Base-by-base conservation (phyloP, 768 basidiomycete genomes). In the Porphyrellus cyaneotinctus region DNA sequence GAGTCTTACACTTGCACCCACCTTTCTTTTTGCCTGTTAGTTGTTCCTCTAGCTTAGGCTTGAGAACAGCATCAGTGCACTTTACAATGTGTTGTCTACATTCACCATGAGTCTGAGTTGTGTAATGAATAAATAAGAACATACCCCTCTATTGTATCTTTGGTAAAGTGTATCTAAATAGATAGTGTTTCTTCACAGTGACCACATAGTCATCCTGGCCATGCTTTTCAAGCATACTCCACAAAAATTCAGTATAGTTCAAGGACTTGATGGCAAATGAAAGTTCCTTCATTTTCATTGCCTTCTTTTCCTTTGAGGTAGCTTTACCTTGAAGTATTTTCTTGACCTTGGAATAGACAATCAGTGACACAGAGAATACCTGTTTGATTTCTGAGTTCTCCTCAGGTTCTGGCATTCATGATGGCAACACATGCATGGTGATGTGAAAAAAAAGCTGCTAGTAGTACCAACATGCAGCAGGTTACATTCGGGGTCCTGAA, bases 321-420 rank as follows among this genome's bases (percentile, higher is more conserved):
- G 41, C 14, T 26, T 26, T 42, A 24, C 41, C 41, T 42, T 15
- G 7, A 42, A 42, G 35, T 23, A 39, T 38, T 17, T 52, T 47
- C 51, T 52, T 52, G 20, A 47, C 51, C 43, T 52, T 52, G 4
- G 43, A 50, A 52, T 47, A 52, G 17, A 32, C 18, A 33, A 18
- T 49, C 31, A 52, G 20, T 10, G 23, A 43, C 2, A 48, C 18
- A 15, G 42, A 46, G 15, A 51, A 51, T 51, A 51, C 35, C 18
- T 47, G 47, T 26, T 37, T 9, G 6, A 37, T 17, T 17, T 47
- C 35, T 11, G 14, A 15, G 43, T 31, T 43, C 43, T 43, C 43
- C 43, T 43, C 28, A 3, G 43, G 43, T 43, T 43, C 43, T 14
- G 18, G 43, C 14, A 13, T 43, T 43, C 4, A 18, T 26, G 28